Percentiles rank a stretch among this genome's conserved stretches.
These are phyloP conservation scores for Hirsutella thompsonii DNA, from an alignment of 2,329 filamentous ascomycete species.

Conservation along the genomic window DNA sequence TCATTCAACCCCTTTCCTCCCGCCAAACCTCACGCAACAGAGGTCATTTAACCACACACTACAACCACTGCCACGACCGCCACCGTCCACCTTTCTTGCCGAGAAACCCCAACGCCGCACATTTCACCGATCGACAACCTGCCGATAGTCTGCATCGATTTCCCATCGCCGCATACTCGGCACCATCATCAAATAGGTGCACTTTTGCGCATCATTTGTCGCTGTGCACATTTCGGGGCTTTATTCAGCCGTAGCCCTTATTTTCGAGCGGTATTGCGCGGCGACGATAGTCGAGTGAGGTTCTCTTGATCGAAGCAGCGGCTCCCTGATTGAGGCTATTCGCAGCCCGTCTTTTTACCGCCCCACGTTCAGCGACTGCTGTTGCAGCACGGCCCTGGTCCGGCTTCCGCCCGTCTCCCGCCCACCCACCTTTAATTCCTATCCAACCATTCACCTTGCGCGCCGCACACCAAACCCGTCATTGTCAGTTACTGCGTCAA, in stretches of 20 bases:
- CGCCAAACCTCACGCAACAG: too few relatives aligned
- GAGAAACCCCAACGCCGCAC: neutral
- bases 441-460: constrained; percentile 12
- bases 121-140: neutral
- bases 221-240: constrained; percentile 15
- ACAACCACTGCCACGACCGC: neutral
- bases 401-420: neutral
- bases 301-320: neutral
- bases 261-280: constrained; percentile 9
- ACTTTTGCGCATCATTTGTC: constrained; percentile 19
- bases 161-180: constrained; percentile 17
- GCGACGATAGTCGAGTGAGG: neutral
- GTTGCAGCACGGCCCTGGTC: constrained; percentile 2
- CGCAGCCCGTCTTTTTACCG: constrained; percentile 12
- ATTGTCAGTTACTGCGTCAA: neutral
- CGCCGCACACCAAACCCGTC: neutral
- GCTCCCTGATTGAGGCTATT: constrained; percentile 23
- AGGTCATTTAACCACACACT: too few relatives aligned
- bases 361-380: constrained; percentile 5
- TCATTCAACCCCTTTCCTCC: too few relatives aligned
- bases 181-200: constrained; percentile 22
- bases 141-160: constrained; percentile 26
- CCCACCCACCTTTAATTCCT: constrained; percentile 2
- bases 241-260: constrained; percentile 12
- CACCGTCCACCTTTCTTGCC: neutral